Base-by-base conservation (phyloP, 257 asterid species). In the Solanum sparsipilum region DNA sequence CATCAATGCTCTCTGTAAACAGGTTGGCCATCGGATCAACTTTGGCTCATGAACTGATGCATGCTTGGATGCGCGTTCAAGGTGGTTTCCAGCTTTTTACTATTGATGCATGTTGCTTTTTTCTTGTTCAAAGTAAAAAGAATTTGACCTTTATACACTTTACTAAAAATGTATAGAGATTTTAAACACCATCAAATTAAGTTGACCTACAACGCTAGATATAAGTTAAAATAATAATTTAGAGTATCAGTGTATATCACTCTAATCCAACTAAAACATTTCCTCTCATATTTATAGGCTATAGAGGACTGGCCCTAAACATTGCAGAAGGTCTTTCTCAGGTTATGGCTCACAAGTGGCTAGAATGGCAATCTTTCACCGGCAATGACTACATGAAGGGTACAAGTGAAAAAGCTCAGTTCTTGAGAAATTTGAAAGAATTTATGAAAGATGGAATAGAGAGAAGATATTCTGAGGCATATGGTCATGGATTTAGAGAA, bases 11-110 rank as follows among this genome's bases (percentile, higher is more conserved):
- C 48, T 84, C 39, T 84, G 32, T 13, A 13, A 56, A 35, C 75
- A 84, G 87, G 74, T 27, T 84, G 23, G n/a, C 15, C 23, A 3
- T 63, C 8, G 87, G 87, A 58, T 31, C 74, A 60, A 84, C 34
- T 56, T 84, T 84, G 74, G 75, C 87, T 84, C 87, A 84, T 63
- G 87, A 84, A 84, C 4, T 84, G 72, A 84, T 84, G 87, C 87
- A 60, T 23, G 85, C 85, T 79, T 79, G 85, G 85, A 79, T 79
- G 85, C 65, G 27, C 27, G 39, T 79, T 79, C 67, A 79, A 79
- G 85, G 85, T 79, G 25, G 18, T 27, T 79, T 79, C 27, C 85
- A 29, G 85, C 27, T 79, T 29, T 79, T 8, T 44, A 16, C 67
- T 44, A 79, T 44, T 44, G 34, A 13, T 13, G 8, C 39, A 27